A percentile compares a stretch with the other conserved stretches of the same genome.
phyloP scores from a whole-genome alignment of 2,329 filamentous ascomycete species.

The Hypoxylon sp. region DNA sequence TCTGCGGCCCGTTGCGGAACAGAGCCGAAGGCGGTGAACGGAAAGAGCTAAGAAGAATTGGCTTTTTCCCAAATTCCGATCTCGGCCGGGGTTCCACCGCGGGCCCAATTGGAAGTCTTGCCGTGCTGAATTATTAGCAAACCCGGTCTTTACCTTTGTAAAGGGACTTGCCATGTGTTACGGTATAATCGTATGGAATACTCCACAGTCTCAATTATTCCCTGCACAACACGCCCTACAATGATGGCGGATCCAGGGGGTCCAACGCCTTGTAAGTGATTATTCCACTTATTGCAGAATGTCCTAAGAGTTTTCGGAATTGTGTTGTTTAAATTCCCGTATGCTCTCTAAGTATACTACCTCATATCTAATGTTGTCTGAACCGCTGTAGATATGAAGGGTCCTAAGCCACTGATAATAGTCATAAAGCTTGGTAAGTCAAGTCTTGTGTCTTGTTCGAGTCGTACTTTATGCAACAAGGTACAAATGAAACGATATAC shows the following conservation, averaged over 20 bases:
- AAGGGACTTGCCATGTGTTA: slow-evolving; percentile 1
- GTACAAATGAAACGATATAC: slow-evolving; percentile 5
- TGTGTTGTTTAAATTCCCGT: slow-evolving; percentile 13
- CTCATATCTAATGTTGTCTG: slow-evolving; percentile 34
- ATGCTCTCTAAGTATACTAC: slow-evolving; percentile 11
- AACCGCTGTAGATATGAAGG: slow-evolving; percentile 71
- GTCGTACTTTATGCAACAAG: slow-evolving; percentile 8
- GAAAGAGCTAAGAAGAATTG: not conserved
- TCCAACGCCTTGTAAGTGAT: slow-evolving; percentile 48
- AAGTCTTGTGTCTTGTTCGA: slow-evolving; percentile 7
- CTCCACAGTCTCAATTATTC: slow-evolving; percentile 26
- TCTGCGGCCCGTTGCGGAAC: slow-evolving; percentile 25
- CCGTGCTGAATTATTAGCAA: slow-evolving; percentile 17
- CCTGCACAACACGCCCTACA: slow-evolving; percentile 15
- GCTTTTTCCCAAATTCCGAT: slow-evolving; percentile 42
- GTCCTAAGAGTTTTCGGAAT: not conserved
- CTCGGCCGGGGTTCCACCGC: slow-evolving; percentile 33
- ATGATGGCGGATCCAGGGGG: slow-evolving; percentile 46
- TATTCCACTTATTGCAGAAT: slow-evolving; percentile 15
- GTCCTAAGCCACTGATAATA: slow-evolving; percentile 74
- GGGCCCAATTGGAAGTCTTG: slow-evolving; percentile 40
- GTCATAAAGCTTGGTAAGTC: slow-evolving; percentile 88
- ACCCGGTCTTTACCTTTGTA: not conserved
- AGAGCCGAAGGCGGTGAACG: slow-evolving; percentile 36
- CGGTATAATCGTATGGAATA: slow-evolving; percentile 8